Evolutionary conservation across 371 early-diverging fungal genomes (phyloP).

Genomic region (Synchytrium microbalum): DNA sequence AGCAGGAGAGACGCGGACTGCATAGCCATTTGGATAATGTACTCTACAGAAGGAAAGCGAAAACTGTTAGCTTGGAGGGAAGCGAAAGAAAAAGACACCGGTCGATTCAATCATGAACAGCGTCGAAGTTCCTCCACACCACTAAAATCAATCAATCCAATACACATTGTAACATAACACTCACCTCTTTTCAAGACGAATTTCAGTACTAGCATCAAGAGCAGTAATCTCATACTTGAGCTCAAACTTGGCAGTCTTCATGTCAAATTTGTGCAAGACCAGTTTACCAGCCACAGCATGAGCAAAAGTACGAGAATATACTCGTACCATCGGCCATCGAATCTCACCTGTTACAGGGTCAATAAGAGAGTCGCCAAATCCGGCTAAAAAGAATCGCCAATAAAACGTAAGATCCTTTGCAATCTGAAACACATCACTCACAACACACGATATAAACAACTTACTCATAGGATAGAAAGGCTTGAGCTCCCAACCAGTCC

Average conservation of each 20-base stretch:
- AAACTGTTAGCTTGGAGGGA: neutral
- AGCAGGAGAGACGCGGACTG: neutral
- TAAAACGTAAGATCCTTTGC: too few relatives aligned
- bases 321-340: constrained; percentile 18
- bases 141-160: too few relatives aligned
- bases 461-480: constrained; percentile 4
- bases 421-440: too few relatives aligned
- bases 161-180: neutral
- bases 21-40: neutral
- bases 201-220: neutral
- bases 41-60: neutral
- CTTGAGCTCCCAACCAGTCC: constrained; percentile 13
- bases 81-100: too few relatives aligned
- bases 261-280: constrained; percentile 9
- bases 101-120: too few relatives aligned
- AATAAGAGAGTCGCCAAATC: constrained; percentile 2
- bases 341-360: constrained; percentile 13
- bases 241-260: constrained; percentile 12
- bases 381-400: neutral
- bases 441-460: too few relatives aligned
- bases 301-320: constrained; percentile 18
- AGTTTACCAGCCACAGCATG: constrained; percentile 17
- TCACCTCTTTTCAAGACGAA: neutral
- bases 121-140: neutral
- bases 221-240: neutral